Conservation (phyloP, 2,329 filamentous ascomycete genomes). For the Pestalotiopsis fici region DNA sequence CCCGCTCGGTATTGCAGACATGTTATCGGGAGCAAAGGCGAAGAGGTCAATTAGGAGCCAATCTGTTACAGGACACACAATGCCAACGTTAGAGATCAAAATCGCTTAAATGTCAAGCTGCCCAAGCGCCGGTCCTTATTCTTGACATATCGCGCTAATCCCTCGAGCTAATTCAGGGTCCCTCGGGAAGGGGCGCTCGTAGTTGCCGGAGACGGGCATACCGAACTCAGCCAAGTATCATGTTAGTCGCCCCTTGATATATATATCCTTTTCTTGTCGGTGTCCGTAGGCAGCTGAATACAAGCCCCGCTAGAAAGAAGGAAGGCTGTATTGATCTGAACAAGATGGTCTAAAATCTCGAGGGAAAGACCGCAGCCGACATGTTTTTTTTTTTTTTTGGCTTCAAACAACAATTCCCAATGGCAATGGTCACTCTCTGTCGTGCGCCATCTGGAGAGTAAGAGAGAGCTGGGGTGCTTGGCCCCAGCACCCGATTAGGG, state of each 20-base stretch:
- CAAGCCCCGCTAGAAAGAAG: background rate
- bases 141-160: background rate
- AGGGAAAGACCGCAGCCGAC: background rate
- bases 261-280: background rate
- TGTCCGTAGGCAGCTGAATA: background rate
- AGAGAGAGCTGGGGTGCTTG: background rate
- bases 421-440: background rate
- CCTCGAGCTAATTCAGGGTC: background rate
- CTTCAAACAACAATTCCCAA: background rate
- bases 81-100: background rate
- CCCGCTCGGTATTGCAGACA: too few species aligned
- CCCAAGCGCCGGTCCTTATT: background rate
- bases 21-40: too few species aligned
- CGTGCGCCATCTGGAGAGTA: too few species aligned
- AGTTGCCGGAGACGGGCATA: slow-evolving; percentile 1
- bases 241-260: background rate
- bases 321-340: background rate
- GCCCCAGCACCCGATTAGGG: background rate
- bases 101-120: background rate
- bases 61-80: background rate
- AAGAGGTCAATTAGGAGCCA: background rate
- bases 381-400: background rate
- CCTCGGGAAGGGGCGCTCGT: background rate
- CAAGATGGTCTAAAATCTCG: background rate
- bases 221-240: background rate